These are phyloP conservation scores for Colletotrichum coccodes DNA, from an alignment of 2,329 filamentous ascomycete species.

Conservation along the genomic window DNA sequence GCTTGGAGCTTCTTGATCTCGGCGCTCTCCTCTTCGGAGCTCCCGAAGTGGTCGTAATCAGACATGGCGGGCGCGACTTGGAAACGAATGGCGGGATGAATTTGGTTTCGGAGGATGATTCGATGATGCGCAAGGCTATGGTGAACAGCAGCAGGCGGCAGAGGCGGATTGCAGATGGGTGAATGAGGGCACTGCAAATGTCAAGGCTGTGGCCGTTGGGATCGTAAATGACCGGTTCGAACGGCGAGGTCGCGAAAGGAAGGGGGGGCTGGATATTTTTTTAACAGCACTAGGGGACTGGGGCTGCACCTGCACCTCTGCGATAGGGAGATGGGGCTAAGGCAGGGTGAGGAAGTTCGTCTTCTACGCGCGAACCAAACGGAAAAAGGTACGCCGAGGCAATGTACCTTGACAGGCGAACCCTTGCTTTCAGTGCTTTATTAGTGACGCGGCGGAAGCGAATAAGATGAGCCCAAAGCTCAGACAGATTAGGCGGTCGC, in stretches of 20 bases:
- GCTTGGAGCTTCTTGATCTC: slow-evolving; percentile 82
- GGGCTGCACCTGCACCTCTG: slow-evolving; percentile 11
- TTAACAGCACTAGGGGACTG: slow-evolving; percentile 14
- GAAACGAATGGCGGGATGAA: slow-evolving; percentile 20
- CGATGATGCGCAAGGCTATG: not conserved
- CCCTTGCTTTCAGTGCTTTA: slow-evolving; percentile 25
- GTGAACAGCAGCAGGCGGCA: not conserved
- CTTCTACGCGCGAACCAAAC: not conserved
- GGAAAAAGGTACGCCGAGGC: slow-evolving; percentile 10
- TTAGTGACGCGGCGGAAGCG: slow-evolving; percentile 28
- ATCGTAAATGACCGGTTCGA: slow-evolving; percentile 18
- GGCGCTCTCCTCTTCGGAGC: slow-evolving; percentile 82
- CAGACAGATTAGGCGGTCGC: slow-evolving; percentile 24
- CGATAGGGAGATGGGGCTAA: slow-evolving; percentile 26
- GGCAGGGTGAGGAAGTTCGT: slow-evolving; percentile 16
- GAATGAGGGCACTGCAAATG: slow-evolving; percentile 10
- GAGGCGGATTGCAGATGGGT: slow-evolving; percentile 20
- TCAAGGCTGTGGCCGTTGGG: slow-evolving; percentile 24
- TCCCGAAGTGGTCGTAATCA: slow-evolving; percentile 76
- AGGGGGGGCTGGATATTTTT: slow-evolving; percentile 34
- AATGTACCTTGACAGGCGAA: slow-evolving; percentile 27
- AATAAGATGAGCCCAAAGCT: slow-evolving; percentile 19
- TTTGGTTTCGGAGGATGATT: not conserved
- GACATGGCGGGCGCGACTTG: slow-evolving; percentile 61
- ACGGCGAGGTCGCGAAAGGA: slow-evolving; percentile 26